Evolutionary conservation across 2,329 filamentous ascomycete species (phyloP).

Genomic region (Periglandula ipomoeae): DNA sequence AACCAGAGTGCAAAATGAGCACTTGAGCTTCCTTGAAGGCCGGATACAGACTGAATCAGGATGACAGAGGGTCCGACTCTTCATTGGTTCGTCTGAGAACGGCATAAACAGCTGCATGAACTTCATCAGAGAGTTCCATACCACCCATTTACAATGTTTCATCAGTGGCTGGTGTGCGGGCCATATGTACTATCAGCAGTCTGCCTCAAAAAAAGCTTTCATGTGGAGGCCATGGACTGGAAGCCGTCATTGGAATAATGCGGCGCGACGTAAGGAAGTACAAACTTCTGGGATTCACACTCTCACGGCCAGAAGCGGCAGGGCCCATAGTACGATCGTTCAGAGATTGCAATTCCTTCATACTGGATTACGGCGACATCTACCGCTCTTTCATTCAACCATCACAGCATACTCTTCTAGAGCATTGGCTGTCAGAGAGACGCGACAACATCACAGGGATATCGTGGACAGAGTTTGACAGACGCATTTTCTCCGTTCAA

Average conservation of each 20-base stretch:
- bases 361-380: conserved; percentile 5
- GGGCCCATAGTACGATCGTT: conserved; percentile 1
- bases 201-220: conserved; percentile 3
- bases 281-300: conserved; percentile 4
- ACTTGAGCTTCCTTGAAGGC: conserved; percentile 5
- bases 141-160: conserved; percentile 9
- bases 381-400: conserved; percentile 4
- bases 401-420: conserved; percentile 5
- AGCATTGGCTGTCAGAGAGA: conserved; percentile 4
- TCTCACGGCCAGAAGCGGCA: background rate
- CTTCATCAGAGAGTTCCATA: conserved; percentile 9
- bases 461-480: conserved; percentile 6
- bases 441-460: conserved; percentile 5
- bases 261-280: conserved; percentile 4
- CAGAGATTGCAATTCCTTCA: conserved; percentile 3
- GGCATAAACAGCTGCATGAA: conserved; percentile 6
- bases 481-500: conserved; percentile 4
- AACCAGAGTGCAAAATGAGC: too few species aligned
- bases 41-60: background rate
- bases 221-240: conserved; percentile 6
- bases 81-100: conserved; percentile 2
- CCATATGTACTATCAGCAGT: conserved; percentile 7
- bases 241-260: background rate
- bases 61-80: conserved; percentile 5
- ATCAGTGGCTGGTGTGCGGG: conserved; percentile 8